These are phyloP conservation scores for Lolium multiflorum DNA, from an alignment of 176 grass and related monocot genomes.

Conservation along the genomic window DNA sequence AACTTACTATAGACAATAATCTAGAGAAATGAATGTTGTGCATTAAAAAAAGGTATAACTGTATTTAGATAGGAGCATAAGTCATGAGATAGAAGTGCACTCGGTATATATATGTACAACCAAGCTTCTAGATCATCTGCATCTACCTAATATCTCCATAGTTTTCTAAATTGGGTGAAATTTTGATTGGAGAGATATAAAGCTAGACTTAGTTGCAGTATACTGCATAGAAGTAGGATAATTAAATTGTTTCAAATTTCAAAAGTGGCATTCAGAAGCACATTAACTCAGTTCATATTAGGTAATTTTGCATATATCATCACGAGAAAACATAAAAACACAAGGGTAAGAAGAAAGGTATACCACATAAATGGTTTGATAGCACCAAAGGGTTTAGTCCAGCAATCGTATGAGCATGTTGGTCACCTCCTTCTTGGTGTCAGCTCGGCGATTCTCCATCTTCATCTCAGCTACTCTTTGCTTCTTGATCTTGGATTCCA, in stretches of 20 bases:
- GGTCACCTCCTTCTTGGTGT: slow-evolving; percentile 33
- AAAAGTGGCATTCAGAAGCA: neutral
- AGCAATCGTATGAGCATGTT: slow-evolving; percentile 11
- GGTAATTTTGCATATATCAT: slow-evolving; percentile 8
- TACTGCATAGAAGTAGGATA: neutral
- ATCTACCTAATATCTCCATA: neutral
- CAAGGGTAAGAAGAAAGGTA: slow-evolving; percentile 8
- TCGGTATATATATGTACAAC: slow-evolving; percentile 16
- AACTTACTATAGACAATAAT: neutral
- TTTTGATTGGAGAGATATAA: slow-evolving; percentile 11
- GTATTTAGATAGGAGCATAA: neutral
- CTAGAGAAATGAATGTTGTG: neutral
- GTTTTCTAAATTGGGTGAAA: neutral
- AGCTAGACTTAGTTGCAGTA: neutral
- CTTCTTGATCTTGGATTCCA: slow-evolving; percentile 44
- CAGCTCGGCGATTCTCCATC: neutral
- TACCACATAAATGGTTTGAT: slow-evolving; percentile 31
- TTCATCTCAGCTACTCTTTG: slow-evolving; percentile 30
- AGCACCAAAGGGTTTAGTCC: slow-evolving; percentile 6
- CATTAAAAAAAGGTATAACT: neutral
- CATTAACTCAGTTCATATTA: neutral
- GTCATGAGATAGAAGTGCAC: neutral
- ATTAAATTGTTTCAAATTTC: neutral
- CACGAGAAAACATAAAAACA: slow-evolving; percentile 13
- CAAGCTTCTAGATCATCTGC: neutral